phyloP scores from a whole-genome alignment of 2,329 filamentous ascomycete genomes.

The Neonectria ditissima region DNA sequence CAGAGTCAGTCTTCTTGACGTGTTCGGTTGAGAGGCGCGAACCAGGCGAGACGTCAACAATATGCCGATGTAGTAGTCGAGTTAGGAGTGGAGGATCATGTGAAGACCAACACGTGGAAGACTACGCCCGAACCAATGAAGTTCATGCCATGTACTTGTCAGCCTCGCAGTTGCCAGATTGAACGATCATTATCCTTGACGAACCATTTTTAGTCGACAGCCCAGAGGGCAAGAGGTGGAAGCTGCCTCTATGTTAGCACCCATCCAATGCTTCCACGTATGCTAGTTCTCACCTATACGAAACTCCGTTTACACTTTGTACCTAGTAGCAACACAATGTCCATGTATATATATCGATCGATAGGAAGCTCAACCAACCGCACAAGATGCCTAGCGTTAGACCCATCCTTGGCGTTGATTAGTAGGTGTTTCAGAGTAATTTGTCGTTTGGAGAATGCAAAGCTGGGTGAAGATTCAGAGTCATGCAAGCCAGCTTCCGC shows the following conservation, averaged over 20 bases:
- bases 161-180: slow-evolving; percentile 25
- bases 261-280: slow-evolving; percentile 22
- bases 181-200: slow-evolving; percentile 27
- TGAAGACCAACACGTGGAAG: slow-evolving; percentile 65
- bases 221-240: slow-evolving; percentile 75
- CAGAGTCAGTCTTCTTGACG: slow-evolving; percentile 39
- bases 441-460: slow-evolving; percentile 23
- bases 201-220: slow-evolving; percentile 73
- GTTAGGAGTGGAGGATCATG: slow-evolving; percentile 24
- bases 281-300: slow-evolving; percentile 48
- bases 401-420: slow-evolving; percentile 44
- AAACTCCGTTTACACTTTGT: slow-evolving; percentile 48
- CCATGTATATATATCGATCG: slow-evolving; percentile 11
- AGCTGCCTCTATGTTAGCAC: slow-evolving; percentile 54
- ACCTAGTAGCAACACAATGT: slow-evolving; percentile 28
- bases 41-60: slow-evolving; percentile 38
- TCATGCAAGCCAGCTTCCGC: no score
- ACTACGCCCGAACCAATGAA: slow-evolving; percentile 78
- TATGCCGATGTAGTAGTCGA: slow-evolving; percentile 30
- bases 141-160: slow-evolving; percentile 63
- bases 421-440: slow-evolving; percentile 36
- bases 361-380: slow-evolving; percentile 18
- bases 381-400: slow-evolving; percentile 39
- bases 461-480: no score
- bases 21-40: slow-evolving; percentile 35